Evolutionary conservation across 345 rosid genomes (phyloP), one percentile per base, ranked within the genome.

Genomic region (Lepidium sativum): DNA sequence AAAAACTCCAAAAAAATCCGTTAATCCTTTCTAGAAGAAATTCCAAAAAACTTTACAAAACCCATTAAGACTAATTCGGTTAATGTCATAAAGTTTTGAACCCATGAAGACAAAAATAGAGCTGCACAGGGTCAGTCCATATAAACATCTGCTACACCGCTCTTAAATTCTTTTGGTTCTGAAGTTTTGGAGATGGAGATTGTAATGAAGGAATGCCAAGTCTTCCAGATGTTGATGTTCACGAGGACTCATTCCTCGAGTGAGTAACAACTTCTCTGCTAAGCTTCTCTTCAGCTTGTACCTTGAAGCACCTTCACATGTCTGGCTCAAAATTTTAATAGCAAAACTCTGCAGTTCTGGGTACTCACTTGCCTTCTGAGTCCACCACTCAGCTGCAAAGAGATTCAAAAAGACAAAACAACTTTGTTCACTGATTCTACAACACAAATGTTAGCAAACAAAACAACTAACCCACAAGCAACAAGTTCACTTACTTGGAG

Each of bases 271-370:
- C 75, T 79, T 79, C 78, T 84, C 86, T 2, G 80, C 90, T 38
- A 80, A 20, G 16, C 60, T 58, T 69, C 81, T 72, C 58, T 81
- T 67, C 40, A 87, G 80, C 49, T 77, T 78, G 55, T 78, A 84
- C 64, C 72, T 81, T 25, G 78, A 74, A 56, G 81, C 79, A 35
- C 83, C 90, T 35, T 78, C 86, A 41, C 84, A 82, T 10, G 88
- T 82, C 72, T 87, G 88, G 53, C 81, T 80, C 59, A 84, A 49
- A 10, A 84, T 49, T 44, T 81, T 79, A 3, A 75, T 63, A 9
- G 90, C 85, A 32, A 82, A 80, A 41, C 66, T 75, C 67, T 83
- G 90, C 76, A 87, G 75, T 75, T 84, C 88, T 0, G 86, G 83
- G 25, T 50, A 52, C 33, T 83, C 52, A 44, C 43, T 72, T 44